Evolutionary conservation across 345 rosid genomes (phyloP).

Genomic region (Eucalyptus sp.): DNA sequence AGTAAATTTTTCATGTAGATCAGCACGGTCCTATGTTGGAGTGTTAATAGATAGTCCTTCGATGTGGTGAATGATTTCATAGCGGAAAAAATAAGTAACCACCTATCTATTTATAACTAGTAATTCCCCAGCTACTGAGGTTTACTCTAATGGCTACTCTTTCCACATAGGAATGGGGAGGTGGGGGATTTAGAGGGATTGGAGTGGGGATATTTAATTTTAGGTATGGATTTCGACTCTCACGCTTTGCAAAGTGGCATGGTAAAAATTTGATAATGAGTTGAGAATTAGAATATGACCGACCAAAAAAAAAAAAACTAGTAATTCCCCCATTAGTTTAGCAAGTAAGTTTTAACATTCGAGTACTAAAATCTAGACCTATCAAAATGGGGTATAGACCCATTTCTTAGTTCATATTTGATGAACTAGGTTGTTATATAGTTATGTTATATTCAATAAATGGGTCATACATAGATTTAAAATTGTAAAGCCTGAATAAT

Average conservation of each 20-base stretch:
- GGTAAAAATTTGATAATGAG: too few relatives aligned
- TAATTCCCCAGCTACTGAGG: fast-evolving
- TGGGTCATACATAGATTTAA: neutral
- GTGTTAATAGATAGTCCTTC: neutral
- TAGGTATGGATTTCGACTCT: fast-evolving
- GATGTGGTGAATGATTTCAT: neutral
- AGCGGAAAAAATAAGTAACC: neutral
- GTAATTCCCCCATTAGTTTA: neutral
- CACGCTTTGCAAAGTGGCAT: fast-evolving
- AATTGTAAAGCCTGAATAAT: too few relatives aligned
- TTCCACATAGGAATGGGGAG: fast-evolving
- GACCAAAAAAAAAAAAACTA: too few relatives aligned
- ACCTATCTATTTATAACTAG: neutral
- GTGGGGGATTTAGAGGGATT: too few relatives aligned
- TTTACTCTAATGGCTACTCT: too few relatives aligned
- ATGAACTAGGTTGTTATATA: fast-evolving
- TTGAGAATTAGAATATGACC: too few relatives aligned
- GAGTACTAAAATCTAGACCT: neutral
- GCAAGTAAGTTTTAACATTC: neutral
- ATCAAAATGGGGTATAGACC: too few relatives aligned
- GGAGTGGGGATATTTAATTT: too few relatives aligned
- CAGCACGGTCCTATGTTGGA: neutral
- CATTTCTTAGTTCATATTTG: too few relatives aligned
- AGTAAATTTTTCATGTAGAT: neutral
- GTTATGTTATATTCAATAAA: neutral